phyloP scores from a whole-genome alignment of 345 rosid genomes.

The Adansonia digitata region DNA sequence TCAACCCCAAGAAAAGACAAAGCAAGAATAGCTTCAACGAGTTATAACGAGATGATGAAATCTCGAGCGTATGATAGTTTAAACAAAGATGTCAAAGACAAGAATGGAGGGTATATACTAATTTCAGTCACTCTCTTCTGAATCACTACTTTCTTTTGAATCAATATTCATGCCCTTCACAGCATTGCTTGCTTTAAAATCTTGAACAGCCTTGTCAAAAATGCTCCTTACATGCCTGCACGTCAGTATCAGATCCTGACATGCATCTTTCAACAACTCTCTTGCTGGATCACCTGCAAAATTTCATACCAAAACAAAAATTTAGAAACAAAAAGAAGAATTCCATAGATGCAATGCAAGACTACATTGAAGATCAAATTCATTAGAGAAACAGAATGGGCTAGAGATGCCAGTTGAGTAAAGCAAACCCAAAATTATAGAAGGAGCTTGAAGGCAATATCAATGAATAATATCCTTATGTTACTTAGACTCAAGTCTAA shows the following conservation, averaged over 20 bases:
- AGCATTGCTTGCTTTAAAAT: constrained; percentile 22
- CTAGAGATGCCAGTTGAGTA: not conserved
- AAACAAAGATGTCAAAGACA: not conserved
- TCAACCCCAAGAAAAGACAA: too few species aligned
- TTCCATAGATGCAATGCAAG: not conserved
- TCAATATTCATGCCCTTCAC: constrained; percentile 21
- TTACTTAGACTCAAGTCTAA: too few species aligned
- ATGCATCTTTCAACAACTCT: constrained; percentile 73
- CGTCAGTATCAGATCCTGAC: constrained; percentile 73
- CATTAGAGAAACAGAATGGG: not conserved
- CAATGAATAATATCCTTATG: not conserved
- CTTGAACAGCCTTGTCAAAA: constrained; percentile 54
- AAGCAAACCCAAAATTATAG: not conserved
- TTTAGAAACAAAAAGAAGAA: too few species aligned
- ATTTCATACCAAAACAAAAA: not conserved
- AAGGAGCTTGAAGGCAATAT: not conserved
- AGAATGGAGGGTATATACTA: not conserved
- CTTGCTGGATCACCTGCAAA: constrained; percentile 74
- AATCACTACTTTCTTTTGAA: constrained; percentile 6
- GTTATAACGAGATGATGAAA: not conserved
- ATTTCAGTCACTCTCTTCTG: constrained; percentile 3
- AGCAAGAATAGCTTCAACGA: too few species aligned
- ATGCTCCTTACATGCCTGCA: constrained; percentile 69
- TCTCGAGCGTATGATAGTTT: not conserved
- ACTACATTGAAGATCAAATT: not conserved